A percentile compares a stretch with the other conserved stretches of the same genome.
These are phyloP conservation scores for Mesembryanthemum crystallinum DNA, from an alignment of 148 eudicot species.

Conservation along the genomic window DNA sequence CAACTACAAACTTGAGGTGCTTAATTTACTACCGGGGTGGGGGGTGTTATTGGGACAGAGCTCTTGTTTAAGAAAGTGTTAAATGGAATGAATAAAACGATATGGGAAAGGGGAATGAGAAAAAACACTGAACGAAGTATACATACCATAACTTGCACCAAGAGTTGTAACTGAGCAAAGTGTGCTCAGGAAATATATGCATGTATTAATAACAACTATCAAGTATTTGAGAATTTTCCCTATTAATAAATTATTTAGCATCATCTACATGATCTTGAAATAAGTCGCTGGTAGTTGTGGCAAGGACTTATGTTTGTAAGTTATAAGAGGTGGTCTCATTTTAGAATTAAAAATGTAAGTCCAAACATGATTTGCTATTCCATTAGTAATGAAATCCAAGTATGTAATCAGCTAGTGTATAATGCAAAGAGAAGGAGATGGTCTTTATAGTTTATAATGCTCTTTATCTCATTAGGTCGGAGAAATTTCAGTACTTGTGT, in stretches of 20 bases:
- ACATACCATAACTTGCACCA: background rate
- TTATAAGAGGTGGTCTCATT: background rate
- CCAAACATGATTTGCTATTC: background rate
- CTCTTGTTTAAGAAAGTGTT: background rate
- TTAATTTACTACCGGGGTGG: no score
- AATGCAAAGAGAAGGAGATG: background rate
- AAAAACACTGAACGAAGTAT: background rate
- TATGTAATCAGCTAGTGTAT: background rate
- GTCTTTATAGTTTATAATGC: background rate
- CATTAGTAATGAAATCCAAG: constrained; percentile 1
- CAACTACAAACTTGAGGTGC: no score
- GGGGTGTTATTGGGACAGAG: background rate
- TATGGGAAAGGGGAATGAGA: background rate
- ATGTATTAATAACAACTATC: background rate
- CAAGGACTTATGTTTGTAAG: background rate
- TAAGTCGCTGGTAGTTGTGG: background rate
- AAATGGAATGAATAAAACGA: background rate
- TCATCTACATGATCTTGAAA: background rate
- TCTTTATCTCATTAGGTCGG: background rate
- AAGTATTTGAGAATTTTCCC: background rate
- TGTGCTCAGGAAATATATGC: background rate
- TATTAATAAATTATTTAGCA: background rate
- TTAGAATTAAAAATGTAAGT: background rate
- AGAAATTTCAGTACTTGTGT: background rate
- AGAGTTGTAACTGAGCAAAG: background rate